Base-by-base conservation (phyloP, 1,284 basidiomycete species). In the Bondarzewia mesenterica region DNA sequence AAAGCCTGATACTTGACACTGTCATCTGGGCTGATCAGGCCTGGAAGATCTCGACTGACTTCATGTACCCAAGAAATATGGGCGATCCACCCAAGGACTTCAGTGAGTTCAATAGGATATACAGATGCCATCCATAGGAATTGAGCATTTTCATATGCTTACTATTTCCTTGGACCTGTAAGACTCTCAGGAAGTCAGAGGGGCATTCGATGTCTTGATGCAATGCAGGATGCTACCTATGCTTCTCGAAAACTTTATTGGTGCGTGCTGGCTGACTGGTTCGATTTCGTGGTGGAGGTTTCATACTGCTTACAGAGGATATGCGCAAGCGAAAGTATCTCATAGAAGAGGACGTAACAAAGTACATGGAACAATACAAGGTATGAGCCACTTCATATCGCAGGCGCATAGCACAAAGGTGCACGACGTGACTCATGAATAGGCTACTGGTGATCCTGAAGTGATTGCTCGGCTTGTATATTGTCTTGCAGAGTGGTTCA, bases 191-290 rank as follows among this genome's bases (percentile, higher is more conserved):
- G 60, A 65, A 29, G 69, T 82, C 7, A 70, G 70, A 43, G 63
- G 64, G 15, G 79, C 83, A 7, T 77, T 85, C 53, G 75, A 73
- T 39, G 54, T 73, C 8, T 64, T 86, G 36, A 77, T 74, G 52
- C 71, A 73, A 51, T 72, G 73, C 43, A 72, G 76, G 54, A 73
- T 77, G 62, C 60, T 86, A 20, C 75, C 82, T 7, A 71, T 75
- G 42, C 65, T 86, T 48, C 63, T 87, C 23, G 85, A 88, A 58
- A 74, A 73, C 8, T 85, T 84, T 59, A 69, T 84, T 32, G 80
- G 84, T 84, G 45, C 49, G 77, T 58, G 44, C 44, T 26, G n/a
- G n/a, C n/a, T n/a, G n/a, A n/a, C n/a, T 32, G 36, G n/a, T 12
- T 2, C 10, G n/a, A n/a, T n/a, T n/a, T n/a, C n/a, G n/a, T n/a